Base-by-base conservation (phyloP, 1,139 yeast species). In the Hansenula lynferdii region DNA sequence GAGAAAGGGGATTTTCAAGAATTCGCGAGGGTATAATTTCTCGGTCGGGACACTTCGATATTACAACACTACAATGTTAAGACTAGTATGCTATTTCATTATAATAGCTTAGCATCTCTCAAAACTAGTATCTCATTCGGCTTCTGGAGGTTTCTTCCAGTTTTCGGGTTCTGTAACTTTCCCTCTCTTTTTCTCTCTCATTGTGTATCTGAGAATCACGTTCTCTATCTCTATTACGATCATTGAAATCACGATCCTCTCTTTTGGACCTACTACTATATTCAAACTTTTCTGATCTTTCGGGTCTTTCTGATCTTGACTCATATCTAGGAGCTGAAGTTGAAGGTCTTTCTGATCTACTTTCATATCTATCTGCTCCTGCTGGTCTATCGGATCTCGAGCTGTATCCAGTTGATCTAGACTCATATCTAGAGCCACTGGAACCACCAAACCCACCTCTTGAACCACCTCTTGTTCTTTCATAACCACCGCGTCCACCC, bases 201-300 rank as follows among this genome's bases (percentile, higher is more conserved):
- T 22, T 42, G 11, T 27, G 36, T 3, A 43, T 11, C 20, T 33
- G 31, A 2, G 44, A 37, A 12, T 38, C 41, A 21, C 40, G 27
- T n/a, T 28, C 34, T 15, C 32, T 27, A 26, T 49, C 52, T 32
- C 53, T 40, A 6, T 41, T 45, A 16, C 48, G 37, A 27, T 47
- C 50, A 12, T 29, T 32, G 35, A 37, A 39, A 21, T 49, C 54
- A 23, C 47, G 34, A 20, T 40, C 44, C 8, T 45, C 47, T 40
- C 51, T 41, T 34, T 28, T 41, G 4, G 45, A 42, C 29, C 56
- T 45, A 26, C 54, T 45, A 18, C 38, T 45, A 35, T 53, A 52
- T 19, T 46, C 50, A 21, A 32, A 23, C 16, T 38, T 35, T 34
- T 43, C 52, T 5, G 21, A n/a, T 26, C 39, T 27, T 30, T 28